These are phyloP conservation scores for Penicillium psychrofluorescens DNA, from an alignment of 495 filamentous ascomycete genomes.

Conservation along the genomic window DNA sequence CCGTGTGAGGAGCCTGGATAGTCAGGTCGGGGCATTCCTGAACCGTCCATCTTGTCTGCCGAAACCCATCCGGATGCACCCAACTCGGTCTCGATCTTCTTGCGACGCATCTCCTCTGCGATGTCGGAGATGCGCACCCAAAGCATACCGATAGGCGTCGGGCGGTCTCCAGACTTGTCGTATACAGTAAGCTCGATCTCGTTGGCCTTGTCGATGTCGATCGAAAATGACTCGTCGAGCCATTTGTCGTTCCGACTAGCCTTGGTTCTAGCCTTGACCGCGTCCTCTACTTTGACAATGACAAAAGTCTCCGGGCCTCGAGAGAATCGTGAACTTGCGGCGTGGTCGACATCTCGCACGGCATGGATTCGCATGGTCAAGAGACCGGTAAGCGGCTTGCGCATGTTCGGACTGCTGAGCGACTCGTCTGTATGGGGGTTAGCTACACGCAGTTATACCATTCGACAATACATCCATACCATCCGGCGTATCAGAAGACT, in stretches of 20 bases:
- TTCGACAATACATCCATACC: slow-evolving; percentile 45
- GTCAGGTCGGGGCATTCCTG: slow-evolving; percentile 30
- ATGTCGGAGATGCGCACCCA: slow-evolving; percentile 98
- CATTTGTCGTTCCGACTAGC: slow-evolving; percentile 80
- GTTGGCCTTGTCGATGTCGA: slow-evolving; percentile 96
- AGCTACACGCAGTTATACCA: slow-evolving; percentile 3
- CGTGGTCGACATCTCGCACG: slow-evolving; percentile 93
- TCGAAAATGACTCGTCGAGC: slow-evolving; percentile 81
- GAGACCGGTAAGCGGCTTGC: slow-evolving; percentile 87
- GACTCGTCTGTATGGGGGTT: slow-evolving; percentile 67
- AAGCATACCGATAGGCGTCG: slow-evolving; percentile 86
- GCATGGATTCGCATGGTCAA: slow-evolving; percentile 79
- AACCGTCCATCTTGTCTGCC: slow-evolving; percentile 80
- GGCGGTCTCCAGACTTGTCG: slow-evolving; percentile 82
- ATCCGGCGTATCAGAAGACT: slow-evolving; percentile 71
- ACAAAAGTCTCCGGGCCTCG: slow-evolving; percentile 91
- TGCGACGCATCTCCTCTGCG: slow-evolving; percentile 91
- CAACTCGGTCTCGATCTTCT: slow-evolving; percentile 93
- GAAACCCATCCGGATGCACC: slow-evolving; percentile 92
- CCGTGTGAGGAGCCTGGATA: slow-evolving; percentile 35
- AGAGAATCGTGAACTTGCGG: slow-evolving; percentile 76
- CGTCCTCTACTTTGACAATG: slow-evolving; percentile 92
- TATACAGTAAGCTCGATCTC: slow-evolving; percentile 97
- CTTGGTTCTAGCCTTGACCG: slow-evolving; percentile 81
- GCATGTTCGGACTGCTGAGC: slow-evolving; percentile 87